These are phyloP conservation scores for Penicillium soppii DNA, from an alignment of 495 filamentous ascomycete genomes.

Conservation along the genomic window DNA sequence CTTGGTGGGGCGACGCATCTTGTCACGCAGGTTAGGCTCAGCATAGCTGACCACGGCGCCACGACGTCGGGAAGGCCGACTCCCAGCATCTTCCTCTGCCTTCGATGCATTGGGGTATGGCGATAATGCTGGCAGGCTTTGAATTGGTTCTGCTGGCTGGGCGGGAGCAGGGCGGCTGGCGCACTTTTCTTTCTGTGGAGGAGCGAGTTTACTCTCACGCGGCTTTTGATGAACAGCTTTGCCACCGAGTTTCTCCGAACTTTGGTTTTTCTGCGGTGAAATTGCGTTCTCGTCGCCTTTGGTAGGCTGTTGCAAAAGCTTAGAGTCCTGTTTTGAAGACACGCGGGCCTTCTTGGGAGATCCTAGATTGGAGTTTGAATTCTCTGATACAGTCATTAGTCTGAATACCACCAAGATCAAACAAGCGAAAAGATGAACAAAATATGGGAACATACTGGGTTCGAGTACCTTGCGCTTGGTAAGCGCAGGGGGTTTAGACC, in stretches of 20 bases:
- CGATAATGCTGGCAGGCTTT: constrained; percentile 2
- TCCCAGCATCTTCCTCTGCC: constrained; percentile 24
- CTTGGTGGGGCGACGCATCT: constrained; percentile 82
- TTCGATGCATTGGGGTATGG: constrained; percentile 4
- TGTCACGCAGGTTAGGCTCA: constrained; percentile 79
- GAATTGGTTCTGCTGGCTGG: constrained; percentile 11
- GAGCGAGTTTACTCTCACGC: constrained; percentile 1
- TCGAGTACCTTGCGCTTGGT: constrained; percentile 55
- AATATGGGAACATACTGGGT: constrained; percentile 51
- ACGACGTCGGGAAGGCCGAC: constrained; percentile 62
- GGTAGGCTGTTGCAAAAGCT: constrained; percentile 4
- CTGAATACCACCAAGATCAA: neutral
- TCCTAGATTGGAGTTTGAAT: constrained; percentile 45
- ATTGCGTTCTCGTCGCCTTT: constrained; percentile 13
- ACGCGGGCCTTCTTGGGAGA: constrained; percentile 28
- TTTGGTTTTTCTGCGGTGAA: constrained; percentile 19
- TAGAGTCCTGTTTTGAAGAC: constrained; percentile 10
- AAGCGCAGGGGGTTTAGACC: constrained; percentile 10
- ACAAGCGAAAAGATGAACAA: neutral
- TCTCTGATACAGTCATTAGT: constrained; percentile 47
- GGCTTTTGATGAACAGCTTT: constrained; percentile 10
- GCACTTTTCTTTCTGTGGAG: constrained; percentile 17
- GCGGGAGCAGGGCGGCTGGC: constrained; percentile 1
- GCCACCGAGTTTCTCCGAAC: constrained; percentile 3
- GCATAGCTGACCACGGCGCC: constrained; percentile 75